Evolutionary conservation across 208 protist genomes (phyloP).

Genomic region (Trypanosoma grayi): DNA sequence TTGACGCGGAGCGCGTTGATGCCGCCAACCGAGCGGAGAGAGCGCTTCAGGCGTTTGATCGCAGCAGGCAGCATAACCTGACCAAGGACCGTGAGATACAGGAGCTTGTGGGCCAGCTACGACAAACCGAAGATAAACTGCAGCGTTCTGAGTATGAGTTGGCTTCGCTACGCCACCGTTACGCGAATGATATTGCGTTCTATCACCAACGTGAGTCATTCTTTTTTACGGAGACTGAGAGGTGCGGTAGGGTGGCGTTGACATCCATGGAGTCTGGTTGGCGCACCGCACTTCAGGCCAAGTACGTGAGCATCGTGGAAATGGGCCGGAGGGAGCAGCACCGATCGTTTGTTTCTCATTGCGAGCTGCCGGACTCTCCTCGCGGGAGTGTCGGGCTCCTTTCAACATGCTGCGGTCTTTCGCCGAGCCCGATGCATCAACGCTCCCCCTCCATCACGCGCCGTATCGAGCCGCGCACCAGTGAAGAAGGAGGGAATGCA

Average conservation of each 20-base stretch:
- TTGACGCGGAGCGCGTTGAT: slow-evolving; percentile 25
- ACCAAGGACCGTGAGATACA: slow-evolving; percentile 26
- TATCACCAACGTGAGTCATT: slow-evolving; percentile 16
- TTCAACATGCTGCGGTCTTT: background rate
- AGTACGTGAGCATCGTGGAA: background rate
- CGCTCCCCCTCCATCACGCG: slow-evolving; percentile 23
- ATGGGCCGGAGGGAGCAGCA: background rate
- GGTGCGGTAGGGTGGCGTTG: slow-evolving; percentile 19
- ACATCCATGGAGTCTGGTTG: slow-evolving; percentile 18
- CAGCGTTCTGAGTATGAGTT: slow-evolving; percentile 31
- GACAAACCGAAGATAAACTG: slow-evolving; percentile 18
- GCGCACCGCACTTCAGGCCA: slow-evolving; percentile 1
- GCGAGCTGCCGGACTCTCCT: background rate
- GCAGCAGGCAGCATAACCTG: slow-evolving; percentile 18
- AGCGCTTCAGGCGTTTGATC: slow-evolving; percentile 20
- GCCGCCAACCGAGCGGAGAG: slow-evolving; percentile 17
- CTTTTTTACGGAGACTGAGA: slow-evolving; percentile 22
- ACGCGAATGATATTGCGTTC: slow-evolving; percentile 23
- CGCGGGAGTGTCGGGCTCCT: background rate
- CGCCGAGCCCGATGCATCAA: background rate
- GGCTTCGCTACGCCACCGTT: slow-evolving; percentile 10
- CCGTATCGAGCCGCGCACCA: background rate
- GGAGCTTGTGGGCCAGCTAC: slow-evolving; percentile 3
- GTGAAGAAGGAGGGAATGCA: background rate
- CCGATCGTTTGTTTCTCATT: background rate